Evolutionary conservation across 2,329 filamentous ascomycete genomes (phyloP).

Genomic region (Colletotrichum coccodes): DNA sequence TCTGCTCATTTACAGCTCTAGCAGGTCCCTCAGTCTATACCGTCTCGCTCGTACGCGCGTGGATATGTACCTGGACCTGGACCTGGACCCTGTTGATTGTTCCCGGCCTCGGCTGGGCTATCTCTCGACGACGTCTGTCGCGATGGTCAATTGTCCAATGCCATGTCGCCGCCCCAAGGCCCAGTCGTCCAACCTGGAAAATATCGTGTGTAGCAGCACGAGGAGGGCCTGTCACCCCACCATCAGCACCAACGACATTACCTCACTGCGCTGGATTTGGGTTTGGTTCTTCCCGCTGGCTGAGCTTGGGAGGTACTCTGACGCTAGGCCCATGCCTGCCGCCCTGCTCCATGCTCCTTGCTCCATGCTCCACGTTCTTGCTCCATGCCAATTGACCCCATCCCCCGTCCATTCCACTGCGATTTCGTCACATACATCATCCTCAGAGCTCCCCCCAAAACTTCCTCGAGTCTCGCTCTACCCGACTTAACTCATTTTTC

Average conservation of each 20-base stretch:
- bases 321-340: slow-evolving; percentile 11
- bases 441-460: slow-evolving; percentile 19
- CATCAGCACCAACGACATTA: slow-evolving; percentile 18
- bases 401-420: slow-evolving; percentile 23
- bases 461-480: background rate
- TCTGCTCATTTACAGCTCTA: background rate
- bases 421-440: slow-evolving; percentile 34
- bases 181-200: background rate
- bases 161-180: background rate
- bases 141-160: background rate
- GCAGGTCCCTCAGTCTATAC: background rate
- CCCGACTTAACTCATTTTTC: background rate
- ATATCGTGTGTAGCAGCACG: slow-evolving; percentile 1
- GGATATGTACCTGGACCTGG: background rate
- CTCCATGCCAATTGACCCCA: slow-evolving; percentile 30
- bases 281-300: no score
- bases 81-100: background rate
- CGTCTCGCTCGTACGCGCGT: background rate
- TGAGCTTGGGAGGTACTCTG: slow-evolving; percentile 13
- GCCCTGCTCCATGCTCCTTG: slow-evolving; percentile 22
- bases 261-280: slow-evolving; percentile 9
- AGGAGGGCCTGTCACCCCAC: slow-evolving; percentile 31
- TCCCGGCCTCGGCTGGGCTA: slow-evolving; percentile 6
- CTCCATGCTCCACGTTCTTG: slow-evolving; percentile 10
- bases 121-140: slow-evolving; percentile 3